phyloP scores from a whole-genome alignment of 441 rosid genomes.

The Pelargonium exstipulatum region DNA sequence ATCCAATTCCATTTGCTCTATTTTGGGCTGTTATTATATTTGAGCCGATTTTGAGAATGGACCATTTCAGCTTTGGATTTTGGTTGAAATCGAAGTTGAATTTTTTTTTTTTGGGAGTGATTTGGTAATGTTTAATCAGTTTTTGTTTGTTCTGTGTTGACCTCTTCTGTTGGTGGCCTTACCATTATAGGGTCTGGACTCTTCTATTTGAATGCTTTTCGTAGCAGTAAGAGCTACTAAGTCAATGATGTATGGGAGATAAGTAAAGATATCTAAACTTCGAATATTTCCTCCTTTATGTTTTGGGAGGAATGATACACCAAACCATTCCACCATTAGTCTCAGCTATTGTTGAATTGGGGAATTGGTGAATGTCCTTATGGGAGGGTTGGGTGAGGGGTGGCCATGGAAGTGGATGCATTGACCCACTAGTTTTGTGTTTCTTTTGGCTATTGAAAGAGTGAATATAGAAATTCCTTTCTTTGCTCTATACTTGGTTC shows the following conservation, averaged over 20 bases:
- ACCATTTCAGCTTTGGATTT: background rate
- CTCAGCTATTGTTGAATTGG: background rate
- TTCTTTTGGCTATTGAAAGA: background rate
- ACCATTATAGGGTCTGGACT: background rate
- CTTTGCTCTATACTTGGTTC: background rate
- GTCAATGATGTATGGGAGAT: background rate
- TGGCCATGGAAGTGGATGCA: background rate
- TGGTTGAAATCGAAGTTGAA: background rate
- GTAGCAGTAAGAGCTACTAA: background rate
- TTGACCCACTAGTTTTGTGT: background rate
- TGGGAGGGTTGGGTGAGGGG: background rate
- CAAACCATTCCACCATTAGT: background rate
- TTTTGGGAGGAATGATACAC: background rate
- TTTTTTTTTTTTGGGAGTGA: too few species aligned
- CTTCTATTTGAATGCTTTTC: background rate
- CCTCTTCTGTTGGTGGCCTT: background rate
- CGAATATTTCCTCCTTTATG: background rate
- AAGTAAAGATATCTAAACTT: background rate
- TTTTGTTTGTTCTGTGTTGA: background rate
- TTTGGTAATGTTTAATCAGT: background rate
- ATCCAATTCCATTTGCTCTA: background rate
- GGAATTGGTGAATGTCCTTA: background rate
- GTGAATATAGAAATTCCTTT: background rate
- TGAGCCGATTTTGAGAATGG: background rate
- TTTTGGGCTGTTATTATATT: background rate